A percentile compares a stretch with the other conserved stretches of the same genome.
Evolutionary conservation across 1,139 yeast genomes (phyloP).

Genomic region (Hyphopichia khmerensis): DNA sequence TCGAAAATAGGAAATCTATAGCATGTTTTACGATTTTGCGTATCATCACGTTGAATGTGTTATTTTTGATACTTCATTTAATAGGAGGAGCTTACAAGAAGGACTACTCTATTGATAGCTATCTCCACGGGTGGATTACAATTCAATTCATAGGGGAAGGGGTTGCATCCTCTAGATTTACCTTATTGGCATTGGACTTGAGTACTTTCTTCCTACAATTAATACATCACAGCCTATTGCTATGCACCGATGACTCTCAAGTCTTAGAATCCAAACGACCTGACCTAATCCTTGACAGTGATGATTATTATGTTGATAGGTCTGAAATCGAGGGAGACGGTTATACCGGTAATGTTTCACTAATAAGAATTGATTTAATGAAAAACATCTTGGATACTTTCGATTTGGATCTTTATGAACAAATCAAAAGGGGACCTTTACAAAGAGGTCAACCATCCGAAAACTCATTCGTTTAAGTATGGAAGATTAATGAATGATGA

Average conservation of each 20-base stretch:
- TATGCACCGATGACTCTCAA: slow-evolving; percentile 30
- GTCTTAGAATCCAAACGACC: slow-evolving; percentile 18
- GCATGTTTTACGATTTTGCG: background rate
- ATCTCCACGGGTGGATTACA: slow-evolving; percentile 35
- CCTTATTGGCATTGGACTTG: slow-evolving; percentile 28
- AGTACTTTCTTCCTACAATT: slow-evolving; percentile 27
- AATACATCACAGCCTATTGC: slow-evolving; percentile 31
- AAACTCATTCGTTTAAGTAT: slow-evolving; percentile 10
- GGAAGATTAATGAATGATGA: background rate
- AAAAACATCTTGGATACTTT: slow-evolving; percentile 20
- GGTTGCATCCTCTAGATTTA: slow-evolving; percentile 24
- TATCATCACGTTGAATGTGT: slow-evolving; percentile 15
- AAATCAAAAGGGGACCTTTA: background rate
- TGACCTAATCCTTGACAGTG: slow-evolving; percentile 7
- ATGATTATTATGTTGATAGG: slow-evolving; percentile 11
- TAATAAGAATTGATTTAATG: slow-evolving; percentile 28
- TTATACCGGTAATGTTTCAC: slow-evolving; percentile 37
- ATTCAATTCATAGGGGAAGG: slow-evolving; percentile 45
- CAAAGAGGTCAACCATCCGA: background rate
- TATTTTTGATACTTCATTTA: slow-evolving; percentile 28
- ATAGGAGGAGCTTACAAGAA: slow-evolving; percentile 24
- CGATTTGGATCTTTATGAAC: background rate
- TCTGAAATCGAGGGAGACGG: slow-evolving; percentile 33
- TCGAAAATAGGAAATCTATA: background rate
- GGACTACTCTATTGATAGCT: slow-evolving; percentile 16